Percentiles rank a stretch among this genome's conserved stretches.
These are phyloP conservation scores for Zalaria sp. DNA, from an alignment of 2,329 filamentous ascomycete species.

Conservation along the genomic window DNA sequence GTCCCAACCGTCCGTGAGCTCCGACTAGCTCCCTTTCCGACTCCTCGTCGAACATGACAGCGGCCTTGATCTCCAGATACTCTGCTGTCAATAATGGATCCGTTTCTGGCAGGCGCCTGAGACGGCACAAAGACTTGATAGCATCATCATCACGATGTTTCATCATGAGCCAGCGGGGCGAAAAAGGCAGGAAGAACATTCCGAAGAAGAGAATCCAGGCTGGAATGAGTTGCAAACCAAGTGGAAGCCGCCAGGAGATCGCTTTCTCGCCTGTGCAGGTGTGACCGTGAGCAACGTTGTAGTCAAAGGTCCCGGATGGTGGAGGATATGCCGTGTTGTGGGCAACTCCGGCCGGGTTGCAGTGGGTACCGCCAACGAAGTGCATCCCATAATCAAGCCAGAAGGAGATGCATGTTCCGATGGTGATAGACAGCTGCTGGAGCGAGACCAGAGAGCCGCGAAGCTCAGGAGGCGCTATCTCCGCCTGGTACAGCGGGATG, in stretches of 20 bases:
- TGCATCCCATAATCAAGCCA: conserved; percentile 21
- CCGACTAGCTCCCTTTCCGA: not conserved
- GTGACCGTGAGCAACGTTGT: not conserved
- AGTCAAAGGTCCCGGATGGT: not conserved
- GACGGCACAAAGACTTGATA: conserved; percentile 8
- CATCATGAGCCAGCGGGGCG: conserved; percentile 13
- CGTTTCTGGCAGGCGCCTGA: conserved; percentile 9
- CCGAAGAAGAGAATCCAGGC: conserved; percentile 22
- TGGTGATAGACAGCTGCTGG: conserved; percentile 47
- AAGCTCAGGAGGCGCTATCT: conserved; percentile 44
- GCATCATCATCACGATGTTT: conserved; percentile 12
- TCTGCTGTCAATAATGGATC: conserved; percentile 11
- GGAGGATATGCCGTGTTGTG: not conserved
- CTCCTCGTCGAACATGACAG: conserved; percentile 9
- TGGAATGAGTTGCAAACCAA: conserved; percentile 55
- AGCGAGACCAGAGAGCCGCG: conserved; percentile 50
- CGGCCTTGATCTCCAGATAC: conserved; percentile 15
- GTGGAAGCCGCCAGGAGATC: conserved; percentile 39
- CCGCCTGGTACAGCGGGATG: conserved; percentile 29
- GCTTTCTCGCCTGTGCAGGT: not conserved
- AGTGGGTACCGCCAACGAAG: conserved; percentile 9
- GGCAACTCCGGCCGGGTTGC: not conserved
- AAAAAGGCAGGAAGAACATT: conserved; percentile 11
- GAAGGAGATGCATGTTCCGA: conserved; percentile 43
- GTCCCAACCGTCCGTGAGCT: conserved; percentile 33